Base-by-base conservation (phyloP, 2,329 filamentous ascomycete species). In the Cladophialophora bantiana region DNA sequence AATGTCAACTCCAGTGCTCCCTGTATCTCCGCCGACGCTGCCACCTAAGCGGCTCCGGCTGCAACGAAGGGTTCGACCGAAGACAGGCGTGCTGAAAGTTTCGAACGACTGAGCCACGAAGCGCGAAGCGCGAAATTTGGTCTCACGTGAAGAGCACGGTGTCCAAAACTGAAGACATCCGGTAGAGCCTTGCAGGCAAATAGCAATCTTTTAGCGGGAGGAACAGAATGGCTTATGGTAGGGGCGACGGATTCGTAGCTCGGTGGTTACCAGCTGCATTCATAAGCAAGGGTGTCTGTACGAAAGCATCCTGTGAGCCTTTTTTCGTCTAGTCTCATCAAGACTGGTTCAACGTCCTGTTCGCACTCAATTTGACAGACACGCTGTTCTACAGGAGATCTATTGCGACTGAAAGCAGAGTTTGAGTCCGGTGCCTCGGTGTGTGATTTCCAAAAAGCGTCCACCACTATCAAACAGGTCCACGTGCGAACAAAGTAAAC, bases 31-130 rank as follows among this genome's bases (percentile, higher is more conserved):
- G n/a, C 68, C 65, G 18, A 61, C 68, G 9, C 68, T 65, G 35
- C 67, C 26, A 26, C 26, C 68, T 3, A 67, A 61, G 34, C 65
- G 65, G 4, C 59, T 59, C 7, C 65, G 52, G 58, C 40, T 70
- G 38, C 68, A 68, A 45, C 65, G 68, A 32, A 65, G 60, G 35
- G 56, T 67, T 42, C 54, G 40, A 38, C 48, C 45, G 34, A 59
- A n/a, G 42, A 13, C 9, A 26, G 36, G 40, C 31, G 13, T 35
- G 9, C 13, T 34, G 32, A 59, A 20, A 34, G 20, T 13, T n/a
- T 59, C 45, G 57, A 59, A 20, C 34, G 15, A 20, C 18, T 36
- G 15, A 42, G 10, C 2, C 40, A 4, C 5, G 18, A 13, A 9
- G 40, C 15, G 36, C 10, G 12, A 10, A 32, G 36, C n/a, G 4